phyloP scores from a whole-genome alignment of 176 grass and related monocot genomes.

The Triticum dicoccoides region DNA sequence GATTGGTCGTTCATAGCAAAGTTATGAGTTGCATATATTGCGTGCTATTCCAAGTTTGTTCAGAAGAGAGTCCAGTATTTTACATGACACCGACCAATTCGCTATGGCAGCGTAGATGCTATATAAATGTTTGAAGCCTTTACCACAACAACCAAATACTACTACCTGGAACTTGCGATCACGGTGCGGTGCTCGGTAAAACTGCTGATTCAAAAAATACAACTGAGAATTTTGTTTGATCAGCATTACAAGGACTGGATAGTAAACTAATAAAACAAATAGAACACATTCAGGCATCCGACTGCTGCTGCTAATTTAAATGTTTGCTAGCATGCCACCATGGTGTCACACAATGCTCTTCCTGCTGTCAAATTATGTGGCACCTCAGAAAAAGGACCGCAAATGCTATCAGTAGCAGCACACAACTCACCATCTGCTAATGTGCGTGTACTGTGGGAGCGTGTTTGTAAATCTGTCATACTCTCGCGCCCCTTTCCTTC shows the following conservation, averaged over 20 bases:
- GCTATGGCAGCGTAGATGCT: not conserved
- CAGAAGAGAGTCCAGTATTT: not conserved
- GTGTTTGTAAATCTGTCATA: conserved; percentile 57
- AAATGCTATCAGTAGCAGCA: not conserved
- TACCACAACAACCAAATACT: no score
- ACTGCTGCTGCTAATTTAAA: not conserved
- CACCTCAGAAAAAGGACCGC: not conserved
- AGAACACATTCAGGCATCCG: not conserved
- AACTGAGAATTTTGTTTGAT: not conserved
- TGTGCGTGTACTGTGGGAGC: conserved; percentile 32
- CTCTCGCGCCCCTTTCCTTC: conserved; percentile 41
- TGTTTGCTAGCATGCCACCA: not conserved
- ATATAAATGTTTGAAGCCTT: no score
- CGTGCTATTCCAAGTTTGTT: not conserved
- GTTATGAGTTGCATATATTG: not conserved
- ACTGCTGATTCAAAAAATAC: conserved; percentile 23
- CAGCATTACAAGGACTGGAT: not conserved
- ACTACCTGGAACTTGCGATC: no score
- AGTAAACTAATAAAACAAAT: conserved; percentile 15
- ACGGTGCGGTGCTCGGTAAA: not conserved
- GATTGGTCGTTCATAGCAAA: not conserved
- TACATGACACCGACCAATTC: not conserved
- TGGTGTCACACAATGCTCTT: not conserved
- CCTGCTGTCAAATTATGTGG: not conserved
- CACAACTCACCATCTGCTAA: conserved; percentile 47